Evolutionary conservation across 805 yeast species (phyloP), one percentile per base, ranked within the genome.

Genomic region (Ogataea nitratoaversa): DNA sequence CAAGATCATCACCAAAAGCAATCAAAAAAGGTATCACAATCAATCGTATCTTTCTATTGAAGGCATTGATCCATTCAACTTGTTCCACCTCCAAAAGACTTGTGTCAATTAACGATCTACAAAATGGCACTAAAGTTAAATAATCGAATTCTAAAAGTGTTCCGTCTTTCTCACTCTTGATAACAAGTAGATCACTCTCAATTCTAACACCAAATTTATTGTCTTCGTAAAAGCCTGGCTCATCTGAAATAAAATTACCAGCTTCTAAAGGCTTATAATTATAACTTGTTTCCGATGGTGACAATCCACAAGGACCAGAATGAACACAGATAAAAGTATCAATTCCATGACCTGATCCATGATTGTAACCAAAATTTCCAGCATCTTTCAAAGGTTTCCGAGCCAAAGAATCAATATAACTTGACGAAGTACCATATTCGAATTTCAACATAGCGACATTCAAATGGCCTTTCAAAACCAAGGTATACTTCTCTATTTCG

Each of bases 281-380:
- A 47, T 60, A 61, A 12, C 52, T 48, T 2, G 64, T 57, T 32
- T 51, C 40, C 5, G 40, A 29, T 11, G 63, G 62, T 43, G 84
- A 86, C 44, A 93, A 79, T 13, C 90, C 95, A 40, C 91, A 74
- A 1, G 98, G 98, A 0, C 95, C 93, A 56, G 95, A 96, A 60
- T 93, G 99, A 14, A 93, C 98, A 59, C 84, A 83, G 34, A 95
- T 77, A 58, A 74, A 91, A 17, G 90, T 74, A 2, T 96, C 98
- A n/a, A 93, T 84, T 4, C 99, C 99, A 62, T 93, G 99, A 2
- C 98, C 96, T 0, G 98, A 88, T 8, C 99, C 98, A 62, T 93
- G 99, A 47, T 82, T 77, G 59, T 85, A 93, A 59, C 86, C 93
- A 36, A 87, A 67, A 16, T 29, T 29, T 0, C 98, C 98, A 38